Conservation (phyloP, 2,329 filamentous ascomycete genomes). For the Aspergillus tanneri region DNA sequence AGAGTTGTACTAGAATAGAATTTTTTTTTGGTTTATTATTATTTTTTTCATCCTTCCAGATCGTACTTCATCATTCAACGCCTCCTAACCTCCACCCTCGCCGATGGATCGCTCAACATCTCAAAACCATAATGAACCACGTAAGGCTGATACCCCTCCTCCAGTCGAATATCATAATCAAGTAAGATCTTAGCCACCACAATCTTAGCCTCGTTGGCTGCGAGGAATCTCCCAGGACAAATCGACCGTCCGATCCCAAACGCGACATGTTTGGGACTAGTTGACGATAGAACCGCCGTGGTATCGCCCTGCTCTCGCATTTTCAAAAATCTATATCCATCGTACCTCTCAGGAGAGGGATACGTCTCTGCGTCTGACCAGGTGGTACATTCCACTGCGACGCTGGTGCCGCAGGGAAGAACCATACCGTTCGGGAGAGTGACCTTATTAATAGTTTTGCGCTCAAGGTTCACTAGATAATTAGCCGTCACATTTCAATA, state of each 20-base stretch:
- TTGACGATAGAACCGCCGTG: not conserved
- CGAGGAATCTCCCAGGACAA: slow-evolving; percentile 1
- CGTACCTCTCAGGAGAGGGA: slow-evolving; percentile 8
- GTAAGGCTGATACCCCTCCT: not conserved
- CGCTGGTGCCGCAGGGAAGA: slow-evolving; percentile 16
- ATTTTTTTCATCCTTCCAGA: no score
- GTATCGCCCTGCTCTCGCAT: not conserved
- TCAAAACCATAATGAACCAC: slow-evolving; percentile 5
- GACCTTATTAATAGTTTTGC: slow-evolving; percentile 11
- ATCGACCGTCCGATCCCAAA: not conserved
- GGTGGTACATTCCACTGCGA: slow-evolving; percentile 13
- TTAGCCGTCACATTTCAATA: not conserved
- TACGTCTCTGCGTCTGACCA: slow-evolving; percentile 19
- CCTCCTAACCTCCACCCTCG: slow-evolving; percentile 9
- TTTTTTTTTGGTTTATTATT: no score
- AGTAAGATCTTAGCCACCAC: not conserved
- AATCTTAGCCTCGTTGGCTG: not conserved
- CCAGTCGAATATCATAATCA: slow-evolving; percentile 2
- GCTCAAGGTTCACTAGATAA: slow-evolving; percentile 9
- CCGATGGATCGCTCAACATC: slow-evolving; percentile 5
- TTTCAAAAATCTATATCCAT: not conserved
- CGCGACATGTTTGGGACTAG: not conserved
- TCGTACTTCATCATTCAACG: no score
- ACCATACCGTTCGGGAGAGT: slow-evolving; percentile 17
- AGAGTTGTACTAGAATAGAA: no score